These are phyloP conservation scores for Gossypium gossypioides DNA, from an alignment of 441 rosid genomes.

Conservation along the genomic window DNA sequence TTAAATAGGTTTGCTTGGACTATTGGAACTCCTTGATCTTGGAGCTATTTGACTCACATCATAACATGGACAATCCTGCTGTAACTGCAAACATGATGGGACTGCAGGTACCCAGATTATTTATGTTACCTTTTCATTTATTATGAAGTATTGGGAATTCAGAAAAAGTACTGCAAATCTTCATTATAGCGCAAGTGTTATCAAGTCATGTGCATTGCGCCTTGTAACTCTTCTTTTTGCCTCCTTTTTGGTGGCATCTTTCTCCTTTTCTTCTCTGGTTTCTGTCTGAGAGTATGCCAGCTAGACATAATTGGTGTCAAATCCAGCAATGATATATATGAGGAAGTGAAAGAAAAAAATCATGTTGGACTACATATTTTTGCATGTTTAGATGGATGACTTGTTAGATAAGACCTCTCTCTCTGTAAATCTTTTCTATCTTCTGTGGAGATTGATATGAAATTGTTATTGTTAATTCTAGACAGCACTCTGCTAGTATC, in stretches of 20 bases:
- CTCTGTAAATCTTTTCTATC: not conserved
- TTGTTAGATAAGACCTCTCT: not conserved
- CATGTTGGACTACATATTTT: not conserved
- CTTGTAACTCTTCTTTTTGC: not conserved
- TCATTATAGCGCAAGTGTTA: not conserved
- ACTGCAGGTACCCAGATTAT: constrained; percentile 45
- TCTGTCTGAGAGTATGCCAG: not conserved
- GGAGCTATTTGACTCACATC: constrained; percentile 83
- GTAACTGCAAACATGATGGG: constrained; percentile 69
- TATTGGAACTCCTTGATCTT: constrained; percentile 85
- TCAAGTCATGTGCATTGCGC: not conserved
- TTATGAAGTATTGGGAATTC: not conserved
- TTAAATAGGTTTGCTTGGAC: constrained; percentile 89
- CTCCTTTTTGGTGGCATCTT: not conserved
- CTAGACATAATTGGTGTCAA: not conserved
- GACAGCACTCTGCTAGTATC: too few relatives aligned
- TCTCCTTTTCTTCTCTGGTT: not conserved
- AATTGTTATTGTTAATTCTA: not conserved
- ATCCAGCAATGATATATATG: not conserved
- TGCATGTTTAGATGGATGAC: not conserved
- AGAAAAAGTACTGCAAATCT: not conserved
- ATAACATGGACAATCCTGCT: constrained; percentile 81
- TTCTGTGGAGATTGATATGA: not conserved
- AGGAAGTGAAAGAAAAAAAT: not conserved
- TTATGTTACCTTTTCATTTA: not conserved